Conservation (phyloP, 495 filamentous ascomycete genomes). For the Penicillium coprophilum region DNA sequence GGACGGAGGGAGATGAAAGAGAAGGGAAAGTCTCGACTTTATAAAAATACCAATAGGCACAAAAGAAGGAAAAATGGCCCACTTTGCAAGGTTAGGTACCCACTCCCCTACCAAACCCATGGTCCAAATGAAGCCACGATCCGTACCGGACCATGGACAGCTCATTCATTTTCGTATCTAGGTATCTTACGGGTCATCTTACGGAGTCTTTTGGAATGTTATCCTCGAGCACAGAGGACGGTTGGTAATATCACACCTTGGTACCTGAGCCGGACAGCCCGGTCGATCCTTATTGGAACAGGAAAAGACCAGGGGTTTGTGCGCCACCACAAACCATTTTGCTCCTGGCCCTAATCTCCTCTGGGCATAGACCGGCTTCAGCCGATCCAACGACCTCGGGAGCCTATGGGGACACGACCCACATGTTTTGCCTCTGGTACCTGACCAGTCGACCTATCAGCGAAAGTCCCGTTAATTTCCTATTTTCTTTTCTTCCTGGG, state of each 20-base stretch:
- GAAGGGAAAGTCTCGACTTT: constrained; percentile 7
- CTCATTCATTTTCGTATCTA: neutral
- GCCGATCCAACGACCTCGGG: constrained; percentile 3
- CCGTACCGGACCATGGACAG: neutral
- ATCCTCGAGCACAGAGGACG: neutral
- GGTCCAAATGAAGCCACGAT: constrained; percentile 9
- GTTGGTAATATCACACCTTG: neutral
- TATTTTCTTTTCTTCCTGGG: neutral
- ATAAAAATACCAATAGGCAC: constrained; percentile 3
- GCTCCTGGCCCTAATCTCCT: constrained; percentile 1
- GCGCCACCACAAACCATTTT: neutral
- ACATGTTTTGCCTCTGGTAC: constrained; percentile 4
- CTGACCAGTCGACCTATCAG: neutral
- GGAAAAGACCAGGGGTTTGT: neutral
- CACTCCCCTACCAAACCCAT: constrained; percentile 1
- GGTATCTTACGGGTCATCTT: no score
- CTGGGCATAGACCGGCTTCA: neutral
- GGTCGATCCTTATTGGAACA: neutral
- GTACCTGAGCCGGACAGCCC: constrained; percentile 8
- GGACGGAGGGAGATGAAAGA: constrained; percentile 11
- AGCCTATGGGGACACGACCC: neutral
- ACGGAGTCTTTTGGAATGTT: no score
- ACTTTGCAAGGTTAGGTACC: neutral
- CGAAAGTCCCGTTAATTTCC: neutral
- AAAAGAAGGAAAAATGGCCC: neutral